These are phyloP conservation scores for Xenosphaeropsis pyriputrescens DNA, from an alignment of 2,329 filamentous ascomycete species.

Conservation along the genomic window DNA sequence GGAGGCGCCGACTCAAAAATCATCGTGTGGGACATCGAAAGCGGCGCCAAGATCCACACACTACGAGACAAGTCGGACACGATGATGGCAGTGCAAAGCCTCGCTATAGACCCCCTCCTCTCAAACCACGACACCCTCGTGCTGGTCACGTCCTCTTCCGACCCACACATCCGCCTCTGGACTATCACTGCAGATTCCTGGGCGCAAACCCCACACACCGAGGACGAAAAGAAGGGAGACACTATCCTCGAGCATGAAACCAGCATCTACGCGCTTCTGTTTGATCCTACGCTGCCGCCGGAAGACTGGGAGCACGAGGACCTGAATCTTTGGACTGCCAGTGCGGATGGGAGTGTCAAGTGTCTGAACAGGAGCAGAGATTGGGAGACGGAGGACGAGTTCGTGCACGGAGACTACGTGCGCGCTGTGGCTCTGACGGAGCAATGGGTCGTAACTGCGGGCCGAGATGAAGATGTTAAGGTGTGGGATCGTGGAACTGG, in stretches of 20 bases:
- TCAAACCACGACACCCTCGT: slow-evolving; percentile 33
- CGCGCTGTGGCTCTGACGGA: slow-evolving; percentile 64
- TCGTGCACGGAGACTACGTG: slow-evolving; percentile 81
- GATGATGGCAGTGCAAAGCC: slow-evolving; percentile 67
- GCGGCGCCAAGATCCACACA: slow-evolving; percentile 55
- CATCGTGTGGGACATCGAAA: slow-evolving; percentile 66
- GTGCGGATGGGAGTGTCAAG: slow-evolving; percentile 77
- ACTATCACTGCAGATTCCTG: slow-evolving; percentile 41
- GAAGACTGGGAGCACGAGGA: slow-evolving; percentile 40
- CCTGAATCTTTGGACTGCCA: slow-evolving; percentile 76
- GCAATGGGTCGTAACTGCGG: slow-evolving; percentile 73
- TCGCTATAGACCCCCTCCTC: slow-evolving; percentile 58
- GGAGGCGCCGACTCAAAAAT: slow-evolving; percentile 69
- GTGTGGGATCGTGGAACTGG: slow-evolving; percentile 71
- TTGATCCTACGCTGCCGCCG: slow-evolving; percentile 31
- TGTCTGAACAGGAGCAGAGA: slow-evolving; percentile 54
- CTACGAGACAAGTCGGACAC: slow-evolving; percentile 58
- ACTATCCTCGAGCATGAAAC: slow-evolving; percentile 75
- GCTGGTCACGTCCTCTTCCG: slow-evolving; percentile 69
- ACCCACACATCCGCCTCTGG: slow-evolving; percentile 71
- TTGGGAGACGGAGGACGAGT: slow-evolving; percentile 58
- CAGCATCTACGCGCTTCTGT: slow-evolving; percentile 68
- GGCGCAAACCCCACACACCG: slow-evolving; percentile 24
- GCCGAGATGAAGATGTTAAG: slow-evolving; percentile 80
- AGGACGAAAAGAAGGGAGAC: slow-evolving; percentile 17